Evolutionary conservation across 441 rosid genomes (phyloP).

Genomic region (Metrosideros polymorpha): DNA sequence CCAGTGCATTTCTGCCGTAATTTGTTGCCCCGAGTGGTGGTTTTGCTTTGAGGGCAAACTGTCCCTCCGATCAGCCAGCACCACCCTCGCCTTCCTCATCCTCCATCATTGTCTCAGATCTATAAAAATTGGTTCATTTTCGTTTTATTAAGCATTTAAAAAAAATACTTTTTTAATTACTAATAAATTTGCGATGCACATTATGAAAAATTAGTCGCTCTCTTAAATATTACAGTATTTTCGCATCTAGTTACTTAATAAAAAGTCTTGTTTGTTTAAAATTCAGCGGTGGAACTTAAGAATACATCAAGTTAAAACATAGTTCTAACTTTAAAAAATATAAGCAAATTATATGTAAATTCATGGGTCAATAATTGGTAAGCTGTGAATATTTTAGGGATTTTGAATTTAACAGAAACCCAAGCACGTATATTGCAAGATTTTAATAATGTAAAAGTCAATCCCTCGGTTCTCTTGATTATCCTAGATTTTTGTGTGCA

Average conservation of each 20-base stretch:
- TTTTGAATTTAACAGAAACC: not conserved
- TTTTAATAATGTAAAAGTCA: not conserved
- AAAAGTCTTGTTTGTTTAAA: not conserved
- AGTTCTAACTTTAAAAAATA: not conserved
- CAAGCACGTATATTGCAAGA: rapidly evolving
- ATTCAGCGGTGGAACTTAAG: not conserved
- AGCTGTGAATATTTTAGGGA: rapidly evolving
- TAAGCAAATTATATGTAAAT: not conserved
- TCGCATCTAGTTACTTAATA: not conserved
- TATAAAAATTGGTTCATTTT: not conserved
- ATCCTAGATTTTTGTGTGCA: not conserved
- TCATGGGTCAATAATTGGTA: not conserved
- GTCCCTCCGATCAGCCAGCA: not conserved
- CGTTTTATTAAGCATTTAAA: not conserved
- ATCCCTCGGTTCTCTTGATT: not conserved
- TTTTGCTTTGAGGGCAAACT: not conserved
- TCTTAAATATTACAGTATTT: not conserved
- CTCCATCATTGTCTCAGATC: not conserved
- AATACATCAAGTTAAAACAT: rapidly evolving
- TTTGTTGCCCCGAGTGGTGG: not conserved
- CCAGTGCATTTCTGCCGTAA: not conserved
- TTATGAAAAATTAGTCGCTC: not conserved
- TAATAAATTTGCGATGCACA: rapidly evolving
- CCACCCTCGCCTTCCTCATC: not conserved
- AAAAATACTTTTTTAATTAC: too few relatives aligned